A percentile compares a stretch with the other conserved stretches of the same genome.
These are phyloP conservation scores for Triangularia setosa DNA, from an alignment of 2,329 filamentous ascomycete genomes.

Conservation along the genomic window DNA sequence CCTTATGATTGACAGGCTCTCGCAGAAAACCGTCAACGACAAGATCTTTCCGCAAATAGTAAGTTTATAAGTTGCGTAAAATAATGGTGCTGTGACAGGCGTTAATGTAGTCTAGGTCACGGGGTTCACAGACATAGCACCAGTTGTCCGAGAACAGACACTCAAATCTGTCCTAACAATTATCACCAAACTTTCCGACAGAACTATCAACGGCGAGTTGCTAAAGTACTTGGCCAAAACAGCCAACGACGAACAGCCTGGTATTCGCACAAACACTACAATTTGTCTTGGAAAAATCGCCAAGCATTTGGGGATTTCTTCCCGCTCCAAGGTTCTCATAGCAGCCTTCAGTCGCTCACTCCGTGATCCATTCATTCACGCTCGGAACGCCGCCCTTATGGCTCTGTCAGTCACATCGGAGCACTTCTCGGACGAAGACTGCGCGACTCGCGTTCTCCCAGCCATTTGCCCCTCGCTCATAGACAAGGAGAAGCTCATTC, in stretches of 20 bases:
- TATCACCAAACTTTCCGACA: conserved; percentile 84
- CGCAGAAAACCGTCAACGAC: conserved; percentile 87
- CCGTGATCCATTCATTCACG: conserved; percentile 91
- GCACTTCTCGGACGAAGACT: conserved; percentile 84
- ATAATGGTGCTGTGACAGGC: not conserved
- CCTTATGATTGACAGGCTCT: conserved; percentile 83
- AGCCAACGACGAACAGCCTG: conserved; percentile 94
- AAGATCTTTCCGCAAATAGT: conserved; percentile 96
- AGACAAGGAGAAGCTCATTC: conserved; percentile 92
- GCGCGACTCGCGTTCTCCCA: conserved; percentile 77
- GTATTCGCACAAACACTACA: conserved; percentile 95
- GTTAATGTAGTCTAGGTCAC: conserved; percentile 58
- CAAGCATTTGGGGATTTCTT: conserved; percentile 74
- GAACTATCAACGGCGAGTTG: conserved; percentile 89
- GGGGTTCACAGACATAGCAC: conserved; percentile 87
- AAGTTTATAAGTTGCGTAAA: conserved; percentile 24
- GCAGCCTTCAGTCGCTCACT: conserved; percentile 88
- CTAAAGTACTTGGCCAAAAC: conserved; percentile 89
- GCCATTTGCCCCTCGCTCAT: conserved; percentile 79
- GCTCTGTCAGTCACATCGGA: conserved; percentile 83
- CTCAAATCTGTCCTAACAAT: conserved; percentile 89
- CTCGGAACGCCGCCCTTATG: conserved; percentile 82
- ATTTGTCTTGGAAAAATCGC: conserved; percentile 97
- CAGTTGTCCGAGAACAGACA: conserved; percentile 90
- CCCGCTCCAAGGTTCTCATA: conserved; percentile 82